Evolutionary conservation across 768 basidiomycete species (phyloP), one percentile per base, ranked within the genome.

Genomic region (Trametes maxima): DNA sequence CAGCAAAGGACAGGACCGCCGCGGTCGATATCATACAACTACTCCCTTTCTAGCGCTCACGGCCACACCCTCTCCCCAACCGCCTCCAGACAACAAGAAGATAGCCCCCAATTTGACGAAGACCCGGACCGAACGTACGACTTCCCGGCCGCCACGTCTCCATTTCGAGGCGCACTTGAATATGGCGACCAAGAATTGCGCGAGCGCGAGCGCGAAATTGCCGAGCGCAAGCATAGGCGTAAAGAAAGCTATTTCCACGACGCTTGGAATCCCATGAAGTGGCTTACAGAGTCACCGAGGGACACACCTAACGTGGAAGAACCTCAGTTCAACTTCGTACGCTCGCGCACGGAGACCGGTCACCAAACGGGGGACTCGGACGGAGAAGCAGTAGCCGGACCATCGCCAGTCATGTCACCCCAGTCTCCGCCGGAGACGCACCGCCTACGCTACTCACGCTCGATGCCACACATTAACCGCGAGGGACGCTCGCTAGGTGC

Each of bases 1-100:
- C 83, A 87, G 6, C 76, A 77, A 50, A 79, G 89, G 53, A 90
- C 89, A 4, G 90, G 89, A 13, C 88, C 89, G 35, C 90, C 89
- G 4, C 81, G 89, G 42, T 88, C 89, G 0, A 76, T 90, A 25
- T 88, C 88, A 2, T 88, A 84, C 69, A 81, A 82, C 28, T 86
- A 87, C 67, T 79, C 84, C 8, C 73, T 81, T 35, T 77, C 84
- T 1, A 73, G 70, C 19, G 80, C 85, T 0, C 74, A 79, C 25
- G 68, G 68, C 21, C 61, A 54, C 50, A 45, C 44, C 17, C 62
- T 46, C n/a, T 68, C 65, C 6, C 61, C 63, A 0, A 54, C 61
- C 13, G 60, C 57, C 25, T 68, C 67, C 17, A 63, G 61, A 22
- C 64, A 61, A 63, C 67, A 24, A 70, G 64, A 46, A 66, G 75